Evolutionary conservation across 441 rosid species (phyloP), one percentile per base, ranked within the genome.

Genomic region (Melastoma candidum): DNA sequence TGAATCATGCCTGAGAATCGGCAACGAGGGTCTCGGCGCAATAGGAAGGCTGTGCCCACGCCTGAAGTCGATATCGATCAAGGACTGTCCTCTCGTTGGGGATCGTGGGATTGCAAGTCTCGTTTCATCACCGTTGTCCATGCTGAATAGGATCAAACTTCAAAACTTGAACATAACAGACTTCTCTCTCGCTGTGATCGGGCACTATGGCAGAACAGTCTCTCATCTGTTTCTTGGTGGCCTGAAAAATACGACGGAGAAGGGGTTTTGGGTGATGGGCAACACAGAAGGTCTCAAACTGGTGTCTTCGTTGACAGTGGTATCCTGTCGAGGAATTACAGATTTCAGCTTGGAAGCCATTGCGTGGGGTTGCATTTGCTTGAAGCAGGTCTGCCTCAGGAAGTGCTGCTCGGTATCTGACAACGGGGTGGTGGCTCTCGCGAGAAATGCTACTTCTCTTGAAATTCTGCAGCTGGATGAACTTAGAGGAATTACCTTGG

Each of bases 241-340:
- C 58, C 95, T 93, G 46, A 83, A 74, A 61, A 74, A 84, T 51
- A 90, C 84, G 51, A 89, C 77, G 7, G 96, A 89, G 83, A 93
- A 75, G 72, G 99, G 99, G 46, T 89, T 93, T 65, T 89, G 99
- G 97, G 96, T 84, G 53, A 89, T 93, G 99, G 99, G 97, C 10
- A 93, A 84, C 61, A 88, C 90, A 12, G 76, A 63, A 50, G 95
- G 96, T 51, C 67, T 93, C 70, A 70, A 78, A 64, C 83, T 77
- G 48, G 68, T 89, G 67, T 56, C 50, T 22, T 73, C 82, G 11
- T 70, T 89, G 71, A 71, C 78, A 12, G 66, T 93, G 52, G 70
- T 72, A 51, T 79, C 93, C 26, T 84, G 99, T 70, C 61, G 80
- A 13, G 96, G 96, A 12, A 65, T 87, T 59, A 89, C 97, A 0